phyloP scores from a whole-genome alignment of 2,329 filamentous ascomycete genomes.

The Pseudofabraea citricarpa region DNA sequence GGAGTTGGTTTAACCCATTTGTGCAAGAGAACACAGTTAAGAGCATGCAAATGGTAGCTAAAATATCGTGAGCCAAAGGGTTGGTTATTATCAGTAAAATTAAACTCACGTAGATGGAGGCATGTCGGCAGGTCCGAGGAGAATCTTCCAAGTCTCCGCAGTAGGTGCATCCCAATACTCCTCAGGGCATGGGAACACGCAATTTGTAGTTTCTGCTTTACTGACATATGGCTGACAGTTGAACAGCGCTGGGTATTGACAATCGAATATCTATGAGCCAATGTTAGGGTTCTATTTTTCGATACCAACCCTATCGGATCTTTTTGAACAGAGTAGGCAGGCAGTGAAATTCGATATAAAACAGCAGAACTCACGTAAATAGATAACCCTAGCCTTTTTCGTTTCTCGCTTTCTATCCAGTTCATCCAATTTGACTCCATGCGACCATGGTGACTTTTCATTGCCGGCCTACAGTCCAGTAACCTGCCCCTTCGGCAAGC shows the following conservation, averaged over 20 bases:
- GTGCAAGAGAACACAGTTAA: conserved; percentile 22
- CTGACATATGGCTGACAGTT: conserved; percentile 24
- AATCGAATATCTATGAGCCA: conserved; percentile 20
- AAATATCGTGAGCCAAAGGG: neutral
- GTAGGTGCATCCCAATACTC: conserved; percentile 20
- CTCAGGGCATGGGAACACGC: conserved; percentile 21
- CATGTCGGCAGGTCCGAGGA: conserved; percentile 14
- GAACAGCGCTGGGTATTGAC: conserved; percentile 23
- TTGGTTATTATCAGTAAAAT: neutral
- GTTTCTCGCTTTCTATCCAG: conserved; percentile 25
- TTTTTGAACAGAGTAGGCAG: too few relatives aligned
- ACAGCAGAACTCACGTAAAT: conserved; percentile 19
- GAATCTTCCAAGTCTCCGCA: conserved; percentile 18
- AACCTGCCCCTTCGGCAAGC: conserved; percentile 19
- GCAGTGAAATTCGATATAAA: too few relatives aligned
- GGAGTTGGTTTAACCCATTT: conserved; percentile 24
- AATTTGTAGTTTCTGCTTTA: conserved; percentile 26
- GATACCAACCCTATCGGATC: too few relatives aligned
- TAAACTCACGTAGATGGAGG: conserved; percentile 15
- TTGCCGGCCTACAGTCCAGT: conserved; percentile 21
- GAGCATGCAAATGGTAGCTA: conserved; percentile 22
- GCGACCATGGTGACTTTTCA: conserved; percentile 11
- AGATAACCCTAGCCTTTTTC: conserved; percentile 21
- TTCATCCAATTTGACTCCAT: conserved; percentile 20
- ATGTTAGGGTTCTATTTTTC: neutral